Evolutionary conservation across 1,284 basidiomycete genomes (phyloP), one percentile per base, ranked within the genome.

Genomic region (Rhizoctonia solani): DNA sequence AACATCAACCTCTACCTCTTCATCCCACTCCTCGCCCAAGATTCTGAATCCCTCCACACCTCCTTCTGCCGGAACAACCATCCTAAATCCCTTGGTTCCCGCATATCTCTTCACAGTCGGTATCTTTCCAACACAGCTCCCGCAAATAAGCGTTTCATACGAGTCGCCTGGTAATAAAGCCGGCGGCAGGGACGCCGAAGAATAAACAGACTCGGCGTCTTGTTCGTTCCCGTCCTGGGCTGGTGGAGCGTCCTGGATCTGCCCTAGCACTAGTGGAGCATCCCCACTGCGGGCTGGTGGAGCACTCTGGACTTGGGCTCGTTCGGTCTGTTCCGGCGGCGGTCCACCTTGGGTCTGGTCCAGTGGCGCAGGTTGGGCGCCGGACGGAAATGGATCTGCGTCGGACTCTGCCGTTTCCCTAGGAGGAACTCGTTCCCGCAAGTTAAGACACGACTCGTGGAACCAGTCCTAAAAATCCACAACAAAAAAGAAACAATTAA

Each of bases 401-500:
- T 41, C 0, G 1, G 1, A 6, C 30, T 54, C 9, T 21, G 53
- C 11, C 30, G 14, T 4, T 16, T 56, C 54, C 16, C 58, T 16
- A 5, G 58, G 58, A 11, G 46, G 32, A 25, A 63, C 49, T 2
- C 83, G 81, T 74, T 87, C 83, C 68, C 89, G 82, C 47, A 92
- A 80, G 75, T 90, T 87, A 70, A 90, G 84, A 74, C 90, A 92
- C 8, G 88, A 91, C 77, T 92, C 90, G 72, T 92, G 90, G 74
- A 87, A 92, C 90, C 90, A 92, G 73, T 92, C 90, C 89, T 92
- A 68, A 2, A 61, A 50, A n/a, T n/a, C n/a, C n/a, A n/a, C n/a
- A n/a, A n/a, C n/a, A n/a, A n/a, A n/a, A n/a, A n/a, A n/a, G n/a
- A n/a, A n/a, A n/a, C n/a, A n/a, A n/a, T n/a, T n/a, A n/a, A n/a